Conservation (phyloP, 345 rosid species). For the Syzygium oleosum region DNA sequence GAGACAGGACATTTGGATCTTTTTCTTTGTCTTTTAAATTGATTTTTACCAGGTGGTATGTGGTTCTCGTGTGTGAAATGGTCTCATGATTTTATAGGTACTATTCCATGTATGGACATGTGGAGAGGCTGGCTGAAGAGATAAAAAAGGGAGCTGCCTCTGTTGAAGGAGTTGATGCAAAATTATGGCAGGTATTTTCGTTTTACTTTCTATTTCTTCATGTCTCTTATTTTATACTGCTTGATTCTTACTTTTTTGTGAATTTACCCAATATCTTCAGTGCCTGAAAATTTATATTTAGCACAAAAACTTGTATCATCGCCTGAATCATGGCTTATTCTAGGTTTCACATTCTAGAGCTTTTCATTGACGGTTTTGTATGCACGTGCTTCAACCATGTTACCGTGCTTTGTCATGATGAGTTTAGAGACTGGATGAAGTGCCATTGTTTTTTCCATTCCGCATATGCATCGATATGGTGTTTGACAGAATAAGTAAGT, state of each 20-base stretch:
- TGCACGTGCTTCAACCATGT: background rate
- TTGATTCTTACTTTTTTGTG: background rate
- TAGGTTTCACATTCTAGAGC: background rate
- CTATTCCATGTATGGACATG: slow-evolving; percentile 97
- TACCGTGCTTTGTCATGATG: background rate
- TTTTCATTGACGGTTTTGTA: background rate
- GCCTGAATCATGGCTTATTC: background rate
- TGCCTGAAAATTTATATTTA: background rate
- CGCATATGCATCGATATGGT: background rate
- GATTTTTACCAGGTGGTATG: background rate
- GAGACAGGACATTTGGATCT: background rate
- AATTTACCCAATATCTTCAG: background rate
- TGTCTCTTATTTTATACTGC: background rate
- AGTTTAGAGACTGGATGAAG: background rate
- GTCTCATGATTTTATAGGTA: slow-evolving; percentile 34
- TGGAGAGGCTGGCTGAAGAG: slow-evolving; percentile 86
- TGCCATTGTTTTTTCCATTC: background rate
- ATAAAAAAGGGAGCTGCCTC: slow-evolving; percentile 89
- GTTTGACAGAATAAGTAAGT: background rate
- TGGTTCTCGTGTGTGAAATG: background rate
- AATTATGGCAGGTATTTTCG: slow-evolving; percentile 72
- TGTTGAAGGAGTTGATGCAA: slow-evolving; percentile 94
- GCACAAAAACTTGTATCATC: background rate
- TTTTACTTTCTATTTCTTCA: background rate
- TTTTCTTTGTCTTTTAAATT: background rate